Evolutionary conservation across 768 basidiomycete species (phyloP), one percentile per base, ranked within the genome.

Genomic region (Russula olivacea): DNA sequence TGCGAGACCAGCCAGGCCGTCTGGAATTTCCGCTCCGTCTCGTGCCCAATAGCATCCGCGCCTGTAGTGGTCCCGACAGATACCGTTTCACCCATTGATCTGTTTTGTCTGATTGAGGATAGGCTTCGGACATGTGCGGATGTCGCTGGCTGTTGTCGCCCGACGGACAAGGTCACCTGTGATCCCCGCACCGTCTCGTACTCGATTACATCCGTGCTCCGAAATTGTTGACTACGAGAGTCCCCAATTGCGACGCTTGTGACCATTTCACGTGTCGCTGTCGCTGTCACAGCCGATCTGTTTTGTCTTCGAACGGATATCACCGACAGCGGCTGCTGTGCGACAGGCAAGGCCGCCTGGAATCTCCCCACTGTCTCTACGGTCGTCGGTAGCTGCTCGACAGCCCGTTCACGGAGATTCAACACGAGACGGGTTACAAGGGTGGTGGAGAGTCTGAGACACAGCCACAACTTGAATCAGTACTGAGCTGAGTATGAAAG

Each of bases 401-500:
- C 30, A 15, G 21, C 41, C 19, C 30, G 53, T 36, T 53, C 63
- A 9, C 63, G 58, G 30, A 64, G 63, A 47, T 59, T 64, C 40
- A 64, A 50, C 58, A 64, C 51, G 55, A 64, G 63, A 36, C 63
- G 63, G 28, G 58, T 51, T 15, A 64, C 53, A 12, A 64, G 58
- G 3, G 58, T 64, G 47, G 47, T 60, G 21, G 58, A 64, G 12
- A 64, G 30, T 25, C 63, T 59, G 12, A 28, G 15, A 60, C 4
- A 34, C 15, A 25, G 14, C 48, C 5, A 19, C 15, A 25, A 11
- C 12, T 36, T 9, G 36, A 36, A 36, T 61, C 11, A 48, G 54
- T 17, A 32, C 47, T 25, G n/a, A 17, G 28, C 4, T 2, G 10
- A n/a, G n/a, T n/a, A 19, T n/a, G 23, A n/a, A 19, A 23, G 3